These are phyloP conservation scores for Hypoxylon sp. DNA, from an alignment of 2,329 filamentous ascomycete species.

Conservation along the genomic window DNA sequence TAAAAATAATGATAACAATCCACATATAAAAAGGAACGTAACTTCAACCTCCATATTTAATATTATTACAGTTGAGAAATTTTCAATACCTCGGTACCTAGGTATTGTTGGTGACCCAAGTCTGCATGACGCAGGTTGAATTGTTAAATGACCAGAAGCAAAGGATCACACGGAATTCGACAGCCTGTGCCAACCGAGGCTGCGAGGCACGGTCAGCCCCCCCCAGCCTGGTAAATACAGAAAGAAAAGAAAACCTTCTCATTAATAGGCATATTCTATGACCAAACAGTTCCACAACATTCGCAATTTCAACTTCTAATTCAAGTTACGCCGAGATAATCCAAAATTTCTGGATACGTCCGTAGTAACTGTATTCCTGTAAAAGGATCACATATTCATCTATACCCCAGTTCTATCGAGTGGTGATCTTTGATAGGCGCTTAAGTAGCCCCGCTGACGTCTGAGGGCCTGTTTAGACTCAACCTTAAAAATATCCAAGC, in stretches of 20 bases:
- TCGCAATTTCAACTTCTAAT: conserved; percentile 29
- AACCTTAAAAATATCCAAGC: conserved; percentile 29
- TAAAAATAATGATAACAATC: neutral
- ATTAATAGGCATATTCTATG: conserved; percentile 4
- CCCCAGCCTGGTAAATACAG: conserved; percentile 1
- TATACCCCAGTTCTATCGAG: conserved; percentile 23
- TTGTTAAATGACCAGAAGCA: conserved; percentile 9
- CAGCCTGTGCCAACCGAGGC: conserved; percentile 21
- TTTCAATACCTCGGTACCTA: conserved; percentile 24
- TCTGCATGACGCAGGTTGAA: conserved; percentile 20
- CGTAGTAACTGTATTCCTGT: conserved; percentile 21
- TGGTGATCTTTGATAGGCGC: conserved; percentile 8
- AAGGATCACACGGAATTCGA: conserved; percentile 10
- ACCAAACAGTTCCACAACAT: conserved; percentile 14
- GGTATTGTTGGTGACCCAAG: neutral
- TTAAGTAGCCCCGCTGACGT: conserved; percentile 40
- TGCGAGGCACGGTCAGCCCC: conserved; percentile 33
- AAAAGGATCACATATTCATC: conserved; percentile 23
- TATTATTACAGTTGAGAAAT: conserved; percentile 2
- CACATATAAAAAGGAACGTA: conserved; percentile 2
- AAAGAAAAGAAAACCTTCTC: conserved; percentile 12
- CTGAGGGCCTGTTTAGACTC: conserved; percentile 22
- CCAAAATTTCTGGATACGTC: conserved; percentile 10
- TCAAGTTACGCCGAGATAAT: conserved; percentile 29
- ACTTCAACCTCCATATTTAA: neutral